Conservation (phyloP, 140 eudicot species). For the Cichorium intybus region DNA sequence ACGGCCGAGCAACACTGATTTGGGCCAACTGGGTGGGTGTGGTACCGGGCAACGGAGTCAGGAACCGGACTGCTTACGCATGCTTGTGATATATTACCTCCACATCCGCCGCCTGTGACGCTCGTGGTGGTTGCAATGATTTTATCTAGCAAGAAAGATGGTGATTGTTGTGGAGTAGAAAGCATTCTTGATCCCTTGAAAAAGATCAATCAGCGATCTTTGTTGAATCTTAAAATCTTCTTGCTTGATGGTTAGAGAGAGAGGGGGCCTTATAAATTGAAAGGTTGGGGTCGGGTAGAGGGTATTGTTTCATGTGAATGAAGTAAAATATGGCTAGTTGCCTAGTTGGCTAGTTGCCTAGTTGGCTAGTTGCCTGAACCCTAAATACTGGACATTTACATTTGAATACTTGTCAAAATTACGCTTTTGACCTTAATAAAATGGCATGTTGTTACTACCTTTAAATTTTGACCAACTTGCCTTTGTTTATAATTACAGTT, state of each 20-base stretch:
- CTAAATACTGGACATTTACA: slow-evolving; percentile 1
- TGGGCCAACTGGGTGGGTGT: slow-evolving; percentile 52
- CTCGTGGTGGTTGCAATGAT: slow-evolving; percentile 5
- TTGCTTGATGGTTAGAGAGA: not conserved
- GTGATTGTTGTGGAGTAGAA: slow-evolving; percentile 35
- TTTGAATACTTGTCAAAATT: not conserved
- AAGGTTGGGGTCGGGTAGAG: not conserved
- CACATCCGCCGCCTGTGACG: not conserved
- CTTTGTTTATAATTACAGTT: no score
- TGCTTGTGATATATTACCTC: not conserved
- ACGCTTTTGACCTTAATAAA: slow-evolving; percentile 15
- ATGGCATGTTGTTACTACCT: slow-evolving; percentile 18
- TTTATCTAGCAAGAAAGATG: slow-evolving; percentile 31
- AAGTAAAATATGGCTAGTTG: slow-evolving; percentile 30
- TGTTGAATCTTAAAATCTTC: slow-evolving; percentile 6
- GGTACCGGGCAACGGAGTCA: slow-evolving; percentile 53
- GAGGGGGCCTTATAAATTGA: slow-evolving; percentile 7
- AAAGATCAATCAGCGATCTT: not conserved
- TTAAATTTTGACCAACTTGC: slow-evolving; percentile 20
- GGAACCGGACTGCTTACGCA: slow-evolving; percentile 42
- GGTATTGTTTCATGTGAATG: slow-evolving; percentile 17
- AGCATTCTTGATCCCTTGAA: slow-evolving; percentile 28
- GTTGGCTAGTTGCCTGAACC: slow-evolving; percentile 28
- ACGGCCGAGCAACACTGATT: slow-evolving; percentile 86
- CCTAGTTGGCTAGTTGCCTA: slow-evolving; percentile 26